phyloP scores from a whole-genome alignment of 495 filamentous ascomycete species.

The Tuber umbilicatum region DNA sequence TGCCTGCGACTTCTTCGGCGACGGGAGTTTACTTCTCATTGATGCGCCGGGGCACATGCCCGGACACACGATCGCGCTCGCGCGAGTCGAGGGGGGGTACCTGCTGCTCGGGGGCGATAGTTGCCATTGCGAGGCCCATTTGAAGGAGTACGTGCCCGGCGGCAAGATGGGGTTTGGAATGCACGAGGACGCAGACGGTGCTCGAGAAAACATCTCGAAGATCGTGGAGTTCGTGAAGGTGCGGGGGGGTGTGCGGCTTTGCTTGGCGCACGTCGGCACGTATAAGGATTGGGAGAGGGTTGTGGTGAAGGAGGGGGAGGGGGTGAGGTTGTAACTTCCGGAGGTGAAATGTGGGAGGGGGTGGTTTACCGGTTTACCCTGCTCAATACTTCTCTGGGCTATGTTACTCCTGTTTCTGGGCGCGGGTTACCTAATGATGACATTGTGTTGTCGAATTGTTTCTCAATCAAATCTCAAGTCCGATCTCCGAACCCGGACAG shows the following conservation, averaged over 20 bases:
- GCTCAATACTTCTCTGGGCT: background rate
- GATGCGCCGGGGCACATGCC: slow-evolving; percentile 53
- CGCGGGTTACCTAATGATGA: background rate
- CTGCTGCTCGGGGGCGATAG: slow-evolving; percentile 19
- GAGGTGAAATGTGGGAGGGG: background rate
- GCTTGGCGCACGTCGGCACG: slow-evolving; percentile 21
- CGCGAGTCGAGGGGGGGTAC: slow-evolving; percentile 27
- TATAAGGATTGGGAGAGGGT: slow-evolving; percentile 17
- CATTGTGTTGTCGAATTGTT: background rate
- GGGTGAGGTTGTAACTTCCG: background rate
- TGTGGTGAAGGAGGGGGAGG: background rate
- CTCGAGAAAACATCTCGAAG: slow-evolving; percentile 14
- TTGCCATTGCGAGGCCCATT: slow-evolving; percentile 18
- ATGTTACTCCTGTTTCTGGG: background rate
- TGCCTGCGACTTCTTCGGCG: slow-evolving; percentile 57
- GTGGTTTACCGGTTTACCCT: background rate
- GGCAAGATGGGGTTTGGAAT: slow-evolving; percentile 16
- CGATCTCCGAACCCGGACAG: background rate
- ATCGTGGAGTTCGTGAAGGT: slow-evolving; percentile 13
- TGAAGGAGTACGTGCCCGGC: slow-evolving; percentile 12
- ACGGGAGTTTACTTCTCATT: slow-evolving; percentile 56
- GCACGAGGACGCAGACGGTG: slow-evolving; percentile 12
- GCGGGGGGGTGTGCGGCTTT: slow-evolving; percentile 16
- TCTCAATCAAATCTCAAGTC: background rate
- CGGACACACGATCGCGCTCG: slow-evolving; percentile 55